Evolutionary conservation across 768 basidiomycete species (phyloP).

Genomic region (Udeniomyces megalosporus): DNA sequence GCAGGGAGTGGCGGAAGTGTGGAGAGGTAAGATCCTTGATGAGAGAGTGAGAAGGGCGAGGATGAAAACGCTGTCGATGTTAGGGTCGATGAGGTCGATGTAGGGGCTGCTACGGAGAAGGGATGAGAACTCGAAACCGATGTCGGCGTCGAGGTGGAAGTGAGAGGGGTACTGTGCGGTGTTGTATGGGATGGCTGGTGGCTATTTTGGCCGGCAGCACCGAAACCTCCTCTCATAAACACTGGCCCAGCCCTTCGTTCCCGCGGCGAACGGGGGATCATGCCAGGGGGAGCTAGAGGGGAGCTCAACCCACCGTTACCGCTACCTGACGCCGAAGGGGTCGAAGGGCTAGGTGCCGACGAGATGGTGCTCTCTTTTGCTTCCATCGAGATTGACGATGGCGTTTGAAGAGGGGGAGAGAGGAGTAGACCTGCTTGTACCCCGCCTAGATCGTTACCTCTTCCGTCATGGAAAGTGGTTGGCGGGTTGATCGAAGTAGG

Average conservation of each 20-base stretch:
- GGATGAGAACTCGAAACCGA: no score
- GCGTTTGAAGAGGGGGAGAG: no score
- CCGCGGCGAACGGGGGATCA: neutral
- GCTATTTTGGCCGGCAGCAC: neutral
- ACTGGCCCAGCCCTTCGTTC: neutral
- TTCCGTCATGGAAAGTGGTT: neutral
- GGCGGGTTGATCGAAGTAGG: neutral
- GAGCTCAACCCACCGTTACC: neutral
- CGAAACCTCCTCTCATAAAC: conserved; percentile 4
- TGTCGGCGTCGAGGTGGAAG: no score
- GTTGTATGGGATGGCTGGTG: neutral
- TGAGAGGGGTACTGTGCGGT: neutral
- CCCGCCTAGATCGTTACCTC: no score
- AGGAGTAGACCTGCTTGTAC: no score
- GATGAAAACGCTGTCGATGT: no score
- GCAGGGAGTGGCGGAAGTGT: no score
- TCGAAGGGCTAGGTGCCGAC: neutral
- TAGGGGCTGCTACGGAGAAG: no score
- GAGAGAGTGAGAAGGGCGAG: no score
- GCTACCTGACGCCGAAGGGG: neutral
- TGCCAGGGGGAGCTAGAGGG: neutral
- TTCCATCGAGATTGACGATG: no score
- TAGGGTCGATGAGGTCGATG: no score
- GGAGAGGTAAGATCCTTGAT: no score
- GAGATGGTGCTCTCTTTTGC: neutral